Evolutionary conservation across 176 grass and related monocot genomes (phyloP), one percentile per base, ranked within the genome.

Genomic region (Phragmites australis): DNA sequence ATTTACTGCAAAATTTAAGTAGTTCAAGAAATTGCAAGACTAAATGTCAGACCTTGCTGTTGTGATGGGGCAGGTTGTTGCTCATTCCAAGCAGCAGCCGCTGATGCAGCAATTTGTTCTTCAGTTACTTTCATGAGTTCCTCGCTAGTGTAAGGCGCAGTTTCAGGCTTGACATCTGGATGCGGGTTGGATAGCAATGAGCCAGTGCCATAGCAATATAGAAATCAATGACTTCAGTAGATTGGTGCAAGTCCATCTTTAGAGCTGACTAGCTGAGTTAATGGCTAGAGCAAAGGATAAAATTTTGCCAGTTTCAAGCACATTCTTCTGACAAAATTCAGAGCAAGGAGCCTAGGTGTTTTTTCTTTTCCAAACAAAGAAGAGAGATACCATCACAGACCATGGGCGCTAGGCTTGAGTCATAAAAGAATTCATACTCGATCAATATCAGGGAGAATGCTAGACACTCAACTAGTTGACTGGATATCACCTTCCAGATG

Each of bases 81-180:
- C 0, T 62, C 54, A 78, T 59, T 81, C 82, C 85, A 84, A 26
- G 85, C 82, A 85, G 80, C 54, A 54, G 82, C 25, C 14, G 88
- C 58, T 31, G 88, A 89, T 60, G 90, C 92, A 77, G 90, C 70
- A 25, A 93, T 70, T 76, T 95, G 90, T 61, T 93, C 88, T 84
- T 93, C 88, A 17, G 96, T 93, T 69, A 99, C 81, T 89, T 95
- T 93, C 79, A 92, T 69, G n/a, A 92, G 87, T 61, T 94, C 94
- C 79, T 97, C 91, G 23, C 91, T 97, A 30, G 89, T 84, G 63
- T 90, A 90, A 76, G 91, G 62, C 16, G 12, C 13, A 19, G 29
- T 62, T 70, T 92, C 71, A 71, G 88, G 84, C 63, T 97, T 94
- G 45, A 76, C 87, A 85, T 92, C 94, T 92, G 63, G 78, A 86